Evolutionary conservation across 2,329 filamentous ascomycete species (phyloP).

Genomic region (Aspergillus melleus): DNA sequence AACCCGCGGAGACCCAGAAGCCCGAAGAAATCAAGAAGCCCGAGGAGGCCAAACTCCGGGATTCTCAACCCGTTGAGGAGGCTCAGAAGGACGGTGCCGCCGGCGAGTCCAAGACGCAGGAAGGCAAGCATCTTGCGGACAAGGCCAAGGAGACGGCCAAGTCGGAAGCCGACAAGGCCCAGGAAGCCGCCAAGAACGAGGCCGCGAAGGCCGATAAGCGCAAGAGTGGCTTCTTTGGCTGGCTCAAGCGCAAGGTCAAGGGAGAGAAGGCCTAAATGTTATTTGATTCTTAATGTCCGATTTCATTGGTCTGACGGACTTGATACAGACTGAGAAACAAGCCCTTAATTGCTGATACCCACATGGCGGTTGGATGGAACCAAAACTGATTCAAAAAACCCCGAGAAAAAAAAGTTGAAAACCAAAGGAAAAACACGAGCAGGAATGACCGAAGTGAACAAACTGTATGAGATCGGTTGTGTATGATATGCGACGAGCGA

Average conservation of each 20-base stretch:
- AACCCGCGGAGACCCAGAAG: neutral
- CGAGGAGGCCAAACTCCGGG: constrained; percentile 10
- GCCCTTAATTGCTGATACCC: constrained; percentile 12
- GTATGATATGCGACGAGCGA: constrained; percentile 11
- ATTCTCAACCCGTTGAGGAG: constrained; percentile 7
- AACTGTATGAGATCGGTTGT: constrained; percentile 7
- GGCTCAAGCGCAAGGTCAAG: constrained; percentile 34
- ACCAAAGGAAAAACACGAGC: neutral
- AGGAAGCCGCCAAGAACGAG: constrained; percentile 11
- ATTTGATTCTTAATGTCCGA: neutral
- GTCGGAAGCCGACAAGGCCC: constrained; percentile 11
- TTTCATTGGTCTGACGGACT: constrained; percentile 2
- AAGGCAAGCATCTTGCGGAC: constrained; percentile 13
- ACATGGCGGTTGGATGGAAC: constrained; percentile 2
- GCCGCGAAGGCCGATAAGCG: constrained; percentile 22
- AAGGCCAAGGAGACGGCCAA: constrained; percentile 9
- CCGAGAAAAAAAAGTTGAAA: neutral
- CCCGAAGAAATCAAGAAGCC: constrained; percentile 12
- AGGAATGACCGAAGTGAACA: neutral
- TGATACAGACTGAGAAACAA: constrained; percentile 4
- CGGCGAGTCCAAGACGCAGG: constrained; percentile 13
- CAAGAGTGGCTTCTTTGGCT: constrained; percentile 28
- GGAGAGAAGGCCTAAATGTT: neutral
- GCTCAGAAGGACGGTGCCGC: neutral
- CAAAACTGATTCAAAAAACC: neutral